Percentiles rank a stretch among this genome's conserved stretches.
phyloP scores from a whole-genome alignment of 2,329 filamentous ascomycete genomes.

The Colletotrichum shisoi region DNA sequence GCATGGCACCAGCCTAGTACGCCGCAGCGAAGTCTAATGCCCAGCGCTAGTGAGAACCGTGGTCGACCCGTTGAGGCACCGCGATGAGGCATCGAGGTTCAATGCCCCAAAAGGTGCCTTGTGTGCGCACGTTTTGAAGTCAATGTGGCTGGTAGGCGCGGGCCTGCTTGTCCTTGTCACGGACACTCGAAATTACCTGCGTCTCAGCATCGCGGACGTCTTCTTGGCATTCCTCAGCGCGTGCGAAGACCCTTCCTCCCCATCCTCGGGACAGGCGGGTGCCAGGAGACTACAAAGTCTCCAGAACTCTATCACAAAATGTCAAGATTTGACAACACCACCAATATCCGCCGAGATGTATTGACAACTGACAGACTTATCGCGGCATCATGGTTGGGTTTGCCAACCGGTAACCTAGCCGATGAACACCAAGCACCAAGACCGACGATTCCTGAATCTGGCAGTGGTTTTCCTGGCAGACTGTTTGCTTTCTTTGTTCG shows the following conservation, averaged over 20 bases:
- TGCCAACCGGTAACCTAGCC: background rate
- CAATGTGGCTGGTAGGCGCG: conserved; percentile 23
- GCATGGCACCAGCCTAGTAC: conserved; percentile 23
- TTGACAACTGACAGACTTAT: background rate
- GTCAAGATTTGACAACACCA: background rate
- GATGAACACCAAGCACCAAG: background rate
- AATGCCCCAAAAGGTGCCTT: background rate
- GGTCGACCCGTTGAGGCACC: conserved; percentile 12
- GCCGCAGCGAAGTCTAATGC: conserved; percentile 5
- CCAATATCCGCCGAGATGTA: background rate
- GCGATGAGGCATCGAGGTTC: conserved; percentile 3
- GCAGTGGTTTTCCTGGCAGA: background rate
- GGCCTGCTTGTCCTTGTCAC: conserved; percentile 20
- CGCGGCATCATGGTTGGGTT: background rate
- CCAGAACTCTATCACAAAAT: background rate
- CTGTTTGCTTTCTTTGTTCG: background rate
- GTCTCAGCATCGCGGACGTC: conserved; percentile 25
- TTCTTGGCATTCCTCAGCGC: background rate
- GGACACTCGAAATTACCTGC: conserved; percentile 27
- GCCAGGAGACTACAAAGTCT: background rate
- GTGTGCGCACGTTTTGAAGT: background rate
- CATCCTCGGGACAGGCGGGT: background rate
- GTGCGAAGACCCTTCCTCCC: background rate
- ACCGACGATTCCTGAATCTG: background rate
- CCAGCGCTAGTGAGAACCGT: conserved; percentile 23